Conservation (phyloP, 495 filamentous ascomycete genomes). For the Penicillium tannophilum region DNA sequence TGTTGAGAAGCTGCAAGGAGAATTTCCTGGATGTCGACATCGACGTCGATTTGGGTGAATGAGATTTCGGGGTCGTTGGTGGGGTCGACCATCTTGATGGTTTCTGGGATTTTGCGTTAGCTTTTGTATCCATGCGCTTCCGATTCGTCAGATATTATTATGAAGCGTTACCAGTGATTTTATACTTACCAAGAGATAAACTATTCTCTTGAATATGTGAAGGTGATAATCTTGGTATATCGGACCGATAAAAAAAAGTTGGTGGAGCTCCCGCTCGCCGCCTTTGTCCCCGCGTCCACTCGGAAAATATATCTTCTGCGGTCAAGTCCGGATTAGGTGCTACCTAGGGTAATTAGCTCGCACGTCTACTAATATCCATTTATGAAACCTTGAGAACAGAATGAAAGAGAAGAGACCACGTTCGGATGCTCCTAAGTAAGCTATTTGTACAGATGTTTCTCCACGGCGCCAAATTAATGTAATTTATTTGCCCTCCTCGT, state of each 20-base stretch:
- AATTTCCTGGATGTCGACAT: slow-evolving; percentile 54
- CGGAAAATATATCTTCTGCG: slow-evolving; percentile 18
- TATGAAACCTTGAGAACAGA: not conserved
- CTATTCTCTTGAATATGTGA: not conserved
- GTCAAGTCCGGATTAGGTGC: too few relatives aligned
- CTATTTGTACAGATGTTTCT: slow-evolving; percentile 49
- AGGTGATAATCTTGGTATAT: not conserved
- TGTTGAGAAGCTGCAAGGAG: slow-evolving; percentile 85
- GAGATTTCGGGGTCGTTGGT: slow-evolving; percentile 27
- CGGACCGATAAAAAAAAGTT: slow-evolving; percentile 19
- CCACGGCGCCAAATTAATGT: slow-evolving; percentile 32
- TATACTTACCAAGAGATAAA: slow-evolving; percentile 6
- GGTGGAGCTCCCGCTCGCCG: slow-evolving; percentile 33
- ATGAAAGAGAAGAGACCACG: slow-evolving; percentile 46
- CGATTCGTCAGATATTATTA: not conserved
- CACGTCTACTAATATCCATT: not conserved
- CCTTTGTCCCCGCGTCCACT: slow-evolving; percentile 33
- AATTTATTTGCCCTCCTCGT: slow-evolving; percentile 39
- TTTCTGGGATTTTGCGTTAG: slow-evolving; percentile 5
- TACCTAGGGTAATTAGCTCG: not conserved
- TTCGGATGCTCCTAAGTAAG: slow-evolving; percentile 38
- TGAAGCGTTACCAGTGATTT: not conserved
- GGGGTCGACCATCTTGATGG: slow-evolving; percentile 30
- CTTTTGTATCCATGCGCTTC: not conserved
- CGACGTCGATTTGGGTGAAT: slow-evolving; percentile 41